Percentiles rank a stretch among this genome's conserved stretches.
phyloP scores from a whole-genome alignment of 2,329 filamentous ascomycete species.

The Ophiocordyceps camponoti-floridani region DNA sequence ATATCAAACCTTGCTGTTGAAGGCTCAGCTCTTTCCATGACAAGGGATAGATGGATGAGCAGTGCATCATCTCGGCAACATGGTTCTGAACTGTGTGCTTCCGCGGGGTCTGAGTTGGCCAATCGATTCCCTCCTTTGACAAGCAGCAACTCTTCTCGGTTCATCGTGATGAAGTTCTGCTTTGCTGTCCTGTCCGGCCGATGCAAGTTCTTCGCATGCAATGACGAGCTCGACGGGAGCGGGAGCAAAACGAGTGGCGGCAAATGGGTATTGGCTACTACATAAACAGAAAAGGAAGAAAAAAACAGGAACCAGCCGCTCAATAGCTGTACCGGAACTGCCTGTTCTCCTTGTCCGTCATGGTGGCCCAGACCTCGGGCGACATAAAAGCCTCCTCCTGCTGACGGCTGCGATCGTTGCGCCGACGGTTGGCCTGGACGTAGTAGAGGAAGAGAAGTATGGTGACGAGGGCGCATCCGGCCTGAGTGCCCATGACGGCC shows the following conservation, averaged over 20 bases:
- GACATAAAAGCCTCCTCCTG: slow-evolving; percentile 22
- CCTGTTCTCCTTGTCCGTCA: slow-evolving; percentile 40
- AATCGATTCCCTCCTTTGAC: too few relatives aligned
- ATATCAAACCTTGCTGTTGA: too few relatives aligned
- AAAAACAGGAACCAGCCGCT: background rate
- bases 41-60: too few relatives aligned
- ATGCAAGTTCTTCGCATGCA: too few relatives aligned
- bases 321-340: slow-evolving; percentile 34
- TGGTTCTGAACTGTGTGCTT: too few relatives aligned
- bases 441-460: slow-evolving; percentile 31
- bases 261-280: background rate
- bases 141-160: too few relatives aligned
- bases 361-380: slow-evolving; percentile 24
- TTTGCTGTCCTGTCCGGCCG: too few relatives aligned
- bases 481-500: slow-evolving; percentile 32
- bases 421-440: slow-evolving; percentile 25
- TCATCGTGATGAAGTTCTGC: too few relatives aligned
- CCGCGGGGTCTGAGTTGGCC: too few relatives aligned
- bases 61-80: too few relatives aligned
- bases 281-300: background rate
- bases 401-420: slow-evolving; percentile 11
- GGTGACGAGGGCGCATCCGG: slow-evolving; percentile 21
- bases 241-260: background rate
- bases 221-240: too few relatives aligned
- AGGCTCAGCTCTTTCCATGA: too few relatives aligned